Percentiles rank a stretch among this genome's conserved stretches.
phyloP scores from a whole-genome alignment of 805 yeast species.

The Nakazawaea ishiwadae region DNA sequence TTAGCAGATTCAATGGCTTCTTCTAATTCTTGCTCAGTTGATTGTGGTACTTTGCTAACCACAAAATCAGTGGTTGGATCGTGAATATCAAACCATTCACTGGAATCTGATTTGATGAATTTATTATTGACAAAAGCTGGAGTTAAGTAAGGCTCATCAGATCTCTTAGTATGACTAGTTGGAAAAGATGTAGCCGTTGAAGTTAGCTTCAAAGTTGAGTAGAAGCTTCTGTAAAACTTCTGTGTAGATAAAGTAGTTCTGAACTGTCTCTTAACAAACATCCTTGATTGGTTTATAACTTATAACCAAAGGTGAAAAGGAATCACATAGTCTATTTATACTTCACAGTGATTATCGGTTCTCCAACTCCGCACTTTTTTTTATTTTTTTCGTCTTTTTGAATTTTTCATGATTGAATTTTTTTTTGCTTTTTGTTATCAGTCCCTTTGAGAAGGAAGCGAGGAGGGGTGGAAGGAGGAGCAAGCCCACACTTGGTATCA shows the following conservation, averaged over 20 bases:
- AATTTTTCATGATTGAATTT: too few relatives aligned
- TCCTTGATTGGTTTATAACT: too few relatives aligned
- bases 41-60: constrained; percentile 67
- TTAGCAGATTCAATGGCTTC: constrained; percentile 63
- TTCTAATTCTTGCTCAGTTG: constrained; percentile 59
- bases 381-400: neutral
- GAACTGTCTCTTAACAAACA: too few relatives aligned
- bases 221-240: too few relatives aligned
- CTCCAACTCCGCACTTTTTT: neutral
- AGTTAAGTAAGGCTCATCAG: constrained; percentile 41
- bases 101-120: constrained; percentile 43
- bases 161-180: constrained; percentile 30
- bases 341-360: too few relatives aligned
- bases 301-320: neutral
- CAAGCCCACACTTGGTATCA: too few relatives aligned
- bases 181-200: constrained; percentile 35
- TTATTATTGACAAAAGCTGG: constrained; percentile 48
- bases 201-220: constrained; percentile 17
- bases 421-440: too few relatives aligned
- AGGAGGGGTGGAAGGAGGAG: too few relatives aligned
- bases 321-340: neutral
- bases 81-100: constrained; percentile 61
- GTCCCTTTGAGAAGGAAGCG: too few relatives aligned
- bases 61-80: constrained; percentile 74
- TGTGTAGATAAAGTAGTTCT: too few relatives aligned